Evolutionary conservation across 2,329 filamentous ascomycete species (phyloP), one percentile per base, ranked within the genome.

Genomic region (Dothideomycetidae sp.): DNA sequence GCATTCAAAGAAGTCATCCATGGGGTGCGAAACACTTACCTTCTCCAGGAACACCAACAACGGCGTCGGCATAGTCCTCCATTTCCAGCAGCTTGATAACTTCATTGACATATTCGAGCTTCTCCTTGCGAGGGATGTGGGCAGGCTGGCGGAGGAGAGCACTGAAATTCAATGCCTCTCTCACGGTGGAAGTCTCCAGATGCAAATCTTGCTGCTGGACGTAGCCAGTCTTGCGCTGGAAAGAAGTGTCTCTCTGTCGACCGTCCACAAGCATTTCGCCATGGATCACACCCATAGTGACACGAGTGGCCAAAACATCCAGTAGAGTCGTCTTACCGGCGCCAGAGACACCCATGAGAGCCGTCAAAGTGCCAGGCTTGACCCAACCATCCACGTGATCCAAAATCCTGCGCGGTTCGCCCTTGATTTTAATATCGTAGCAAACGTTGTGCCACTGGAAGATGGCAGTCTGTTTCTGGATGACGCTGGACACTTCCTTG

Each of bases 321-420:
- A 94, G 63, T 17, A 94, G 70, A 1, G 86, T 93, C 0, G 86
- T 94, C 59, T 94, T 94, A 41, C 86, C 86, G n/a, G 86, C 86
- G 47, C 86, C 85, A 19, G 80, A 85, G 5, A 86, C 82, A 61
- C 84, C 81, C 85, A 93, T 93, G 3, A 93, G 67, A 28, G 83
- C 85, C 10, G 85, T 93, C 37, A 93, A 58, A 11, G 83, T 93
- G 42, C 86, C 86, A 3, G 86, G 86, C 59, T 92, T 90, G 42
- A 94, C 84, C 81, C 83, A 94, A 23, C 86, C 86, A 52, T 92
- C 81, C 10, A 93, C 81, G 44, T 90, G 67, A 49, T 93, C 78
- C 42, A 94, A 64, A 50, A 94, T 81, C 30, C 78, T 74, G 11
- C 84, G 72, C 1, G 68, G 62, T 49, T 88, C 74, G 10, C 67